phyloP scores from a whole-genome alignment of 371 early-diverging fungal genomes.

The Coemansia sp. region DNA sequence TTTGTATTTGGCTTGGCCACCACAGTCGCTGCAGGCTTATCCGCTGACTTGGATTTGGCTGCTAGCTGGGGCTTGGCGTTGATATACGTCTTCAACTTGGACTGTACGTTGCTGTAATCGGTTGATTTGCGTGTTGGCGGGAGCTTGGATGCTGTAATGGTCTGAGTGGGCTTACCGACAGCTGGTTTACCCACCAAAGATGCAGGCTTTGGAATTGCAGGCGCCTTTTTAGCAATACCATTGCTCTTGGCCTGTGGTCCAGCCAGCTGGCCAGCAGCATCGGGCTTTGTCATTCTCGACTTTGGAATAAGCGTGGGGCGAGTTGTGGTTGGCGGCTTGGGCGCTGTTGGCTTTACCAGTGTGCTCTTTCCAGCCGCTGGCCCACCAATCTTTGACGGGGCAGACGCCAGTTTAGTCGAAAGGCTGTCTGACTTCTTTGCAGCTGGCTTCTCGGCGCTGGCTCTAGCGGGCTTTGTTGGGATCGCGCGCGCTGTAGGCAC shows the following conservation, averaged over 20 bases:
- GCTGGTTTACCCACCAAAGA: not conserved
- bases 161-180: not conserved
- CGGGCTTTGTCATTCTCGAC: not conserved
- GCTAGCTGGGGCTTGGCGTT: constrained; percentile 20
- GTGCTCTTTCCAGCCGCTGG: not conserved
- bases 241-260: not conserved
- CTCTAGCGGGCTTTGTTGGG: not conserved
- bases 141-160: not conserved
- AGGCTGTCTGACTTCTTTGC: not conserved
- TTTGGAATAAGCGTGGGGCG: constrained; percentile 3
- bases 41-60: constrained; percentile 1
- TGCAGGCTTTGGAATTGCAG: not conserved
- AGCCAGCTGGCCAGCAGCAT: not conserved
- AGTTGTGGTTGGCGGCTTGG: not conserved
- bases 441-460: not conserved
- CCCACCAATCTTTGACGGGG: not conserved
- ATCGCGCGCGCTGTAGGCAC: too few species aligned
- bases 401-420: not conserved
- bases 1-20: not conserved
- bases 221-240: not conserved
- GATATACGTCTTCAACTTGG: constrained; percentile 46
- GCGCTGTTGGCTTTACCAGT: not conserved
- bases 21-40: constrained; percentile 3
- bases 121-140: constrained; percentile 8
- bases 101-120: constrained; percentile 33